phyloP scores from a whole-genome alignment of 805 yeast genomes.

The Dipodascus geniculatus region DNA sequence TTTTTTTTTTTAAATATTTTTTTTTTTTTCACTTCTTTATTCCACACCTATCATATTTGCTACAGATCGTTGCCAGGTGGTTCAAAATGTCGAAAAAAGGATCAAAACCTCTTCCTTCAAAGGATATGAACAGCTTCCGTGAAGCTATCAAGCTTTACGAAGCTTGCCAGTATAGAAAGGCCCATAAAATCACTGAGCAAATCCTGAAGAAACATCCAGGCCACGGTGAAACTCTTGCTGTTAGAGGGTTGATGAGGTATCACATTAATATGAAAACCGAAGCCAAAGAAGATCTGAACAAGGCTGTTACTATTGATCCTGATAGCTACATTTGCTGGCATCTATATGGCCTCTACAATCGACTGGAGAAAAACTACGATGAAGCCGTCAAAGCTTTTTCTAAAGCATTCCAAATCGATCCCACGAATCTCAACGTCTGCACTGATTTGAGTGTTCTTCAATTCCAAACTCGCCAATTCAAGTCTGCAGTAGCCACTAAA shows the following conservation, averaged over 20 bases:
- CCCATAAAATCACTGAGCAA: slow-evolving; percentile 63
- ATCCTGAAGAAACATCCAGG: slow-evolving; percentile 63
- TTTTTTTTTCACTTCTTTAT: not conserved
- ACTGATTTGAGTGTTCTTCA: slow-evolving; percentile 76
- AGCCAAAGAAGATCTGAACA: slow-evolving; percentile 47
- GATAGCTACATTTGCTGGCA: slow-evolving; percentile 68
- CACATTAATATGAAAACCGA: slow-evolving; percentile 49
- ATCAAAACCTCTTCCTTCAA: slow-evolving; percentile 26
- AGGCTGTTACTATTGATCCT: slow-evolving; percentile 49
- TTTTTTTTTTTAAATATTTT: not conserved
- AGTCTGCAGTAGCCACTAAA: slow-evolving; percentile 50
- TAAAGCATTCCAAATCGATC: slow-evolving; percentile 64
- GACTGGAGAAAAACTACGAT: slow-evolving; percentile 53
- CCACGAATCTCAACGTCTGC: slow-evolving; percentile 64
- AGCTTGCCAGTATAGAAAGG: slow-evolving; percentile 73
- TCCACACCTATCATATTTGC: not conserved
- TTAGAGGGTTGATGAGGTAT: slow-evolving; percentile 66
- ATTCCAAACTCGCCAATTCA: slow-evolving; percentile 66
- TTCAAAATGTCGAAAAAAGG: not conserved
- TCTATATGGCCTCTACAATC: slow-evolving; percentile 72
- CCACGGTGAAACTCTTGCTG: slow-evolving; percentile 71
- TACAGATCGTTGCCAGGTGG: not conserved
- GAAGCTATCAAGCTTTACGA: slow-evolving; percentile 80
- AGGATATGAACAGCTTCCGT: slow-evolving; percentile 67
- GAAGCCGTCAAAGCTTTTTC: slow-evolving; percentile 73